These are phyloP conservation scores for Xylaria telfairii DNA, from an alignment of 495 filamentous ascomycete species.

Conservation along the genomic window DNA sequence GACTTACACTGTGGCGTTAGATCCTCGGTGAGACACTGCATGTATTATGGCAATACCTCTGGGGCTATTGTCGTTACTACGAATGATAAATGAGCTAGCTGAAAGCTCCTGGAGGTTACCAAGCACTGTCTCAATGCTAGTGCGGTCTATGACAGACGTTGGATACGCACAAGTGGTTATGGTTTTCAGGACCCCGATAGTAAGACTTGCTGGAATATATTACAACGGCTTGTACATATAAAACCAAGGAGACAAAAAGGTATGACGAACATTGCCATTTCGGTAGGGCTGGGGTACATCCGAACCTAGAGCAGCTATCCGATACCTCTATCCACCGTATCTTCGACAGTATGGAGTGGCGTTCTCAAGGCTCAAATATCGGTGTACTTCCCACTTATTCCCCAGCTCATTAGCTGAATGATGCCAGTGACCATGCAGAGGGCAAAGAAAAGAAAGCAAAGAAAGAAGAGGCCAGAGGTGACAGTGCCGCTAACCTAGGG, in stretches of 20 bases:
- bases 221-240: not conserved
- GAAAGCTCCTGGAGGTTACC: not conserved
- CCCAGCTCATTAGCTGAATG: not conserved
- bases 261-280: not conserved
- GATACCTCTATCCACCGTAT: constrained; percentile 4
- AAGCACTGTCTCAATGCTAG: constrained; percentile 9
- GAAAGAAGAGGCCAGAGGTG: not conserved
- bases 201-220: not conserved
- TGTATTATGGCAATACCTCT: not conserved
- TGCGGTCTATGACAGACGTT: not conserved
- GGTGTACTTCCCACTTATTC: not conserved
- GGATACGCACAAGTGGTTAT: not conserved
- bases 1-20: not conserved
- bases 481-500: constrained; percentile 11
- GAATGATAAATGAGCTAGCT: not conserved
- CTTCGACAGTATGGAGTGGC: not conserved
- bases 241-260: not conserved
- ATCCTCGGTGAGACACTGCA: not conserved
- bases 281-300: not conserved
- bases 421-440: not conserved
- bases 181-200: not conserved
- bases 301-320: constrained; percentile 3
- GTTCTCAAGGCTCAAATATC: not conserved
- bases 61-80: not conserved
- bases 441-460: constrained; percentile 17